Percentiles rank a stretch among this genome's conserved stretches.
These are phyloP conservation scores for Myrica gale DNA, from an alignment of 306 rosid species.

Conservation along the genomic window DNA sequence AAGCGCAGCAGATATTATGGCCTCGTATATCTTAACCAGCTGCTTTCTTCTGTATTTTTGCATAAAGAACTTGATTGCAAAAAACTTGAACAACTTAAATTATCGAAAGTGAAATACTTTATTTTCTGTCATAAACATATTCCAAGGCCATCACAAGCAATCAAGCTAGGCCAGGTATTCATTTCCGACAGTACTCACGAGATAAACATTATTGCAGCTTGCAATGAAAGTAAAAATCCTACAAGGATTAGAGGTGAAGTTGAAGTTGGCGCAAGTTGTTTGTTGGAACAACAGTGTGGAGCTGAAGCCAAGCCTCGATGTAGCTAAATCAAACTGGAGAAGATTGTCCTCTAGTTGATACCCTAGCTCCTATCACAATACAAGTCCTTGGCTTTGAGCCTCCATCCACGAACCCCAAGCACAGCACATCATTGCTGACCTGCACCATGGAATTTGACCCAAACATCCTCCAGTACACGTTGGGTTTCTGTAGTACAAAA, in stretches of 20 bases:
- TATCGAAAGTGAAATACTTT: too few species aligned
- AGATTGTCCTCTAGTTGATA: constrained; percentile 56
- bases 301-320: constrained; percentile 54
- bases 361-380: constrained; percentile 57
- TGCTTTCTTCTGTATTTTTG: too few species aligned
- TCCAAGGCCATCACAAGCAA: neutral
- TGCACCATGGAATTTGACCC: constrained; percentile 64
- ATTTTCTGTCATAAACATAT: neutral
- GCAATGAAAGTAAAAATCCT: neutral
- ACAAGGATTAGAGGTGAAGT: constrained; percentile 45
- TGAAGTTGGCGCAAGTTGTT: constrained; percentile 54
- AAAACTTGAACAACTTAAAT: too few species aligned
- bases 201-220: neutral
- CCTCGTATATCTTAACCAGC: too few species aligned
- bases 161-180: neutral
- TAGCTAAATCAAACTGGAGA: constrained; percentile 48
- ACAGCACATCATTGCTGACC: constrained; percentile 34
- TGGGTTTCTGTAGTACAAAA: constrained; percentile 47
- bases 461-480: constrained; percentile 43
- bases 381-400: constrained; percentile 44
- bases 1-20: too few species aligned
- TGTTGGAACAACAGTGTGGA: constrained; percentile 30
- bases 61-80: too few species aligned
- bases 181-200: neutral
- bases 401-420: constrained; percentile 60